Evolutionary conservation across 352 stramenopile species (phyloP), one percentile per base, ranked within the genome.

Genomic region (Pilasporangium apinafurcum): DNA sequence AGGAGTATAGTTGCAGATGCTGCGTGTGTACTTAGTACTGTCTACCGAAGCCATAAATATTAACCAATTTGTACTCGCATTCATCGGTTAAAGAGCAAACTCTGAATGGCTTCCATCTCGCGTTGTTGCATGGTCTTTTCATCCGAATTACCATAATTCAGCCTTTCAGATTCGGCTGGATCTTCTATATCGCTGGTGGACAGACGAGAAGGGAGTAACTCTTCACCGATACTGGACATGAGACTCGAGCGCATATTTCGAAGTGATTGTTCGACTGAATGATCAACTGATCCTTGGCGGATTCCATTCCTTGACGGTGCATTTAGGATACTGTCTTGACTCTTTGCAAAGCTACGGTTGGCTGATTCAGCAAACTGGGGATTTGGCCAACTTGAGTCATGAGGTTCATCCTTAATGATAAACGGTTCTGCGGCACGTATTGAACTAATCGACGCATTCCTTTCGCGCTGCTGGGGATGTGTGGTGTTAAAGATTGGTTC

Each of bases 81-180:
- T 41, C 27, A 50, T n/a, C 39, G 44, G 3, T 37, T 44, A 21
- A 86, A 86, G n/a, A 86, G 55, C 22, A 86, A 52, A 24, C 46
- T 68, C 46, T 64, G 52, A 38, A 83, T 78, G 8, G 73, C 73
- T 39, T 84, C 74, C 46, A 67, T 64, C 60, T 85, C 68, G 32
- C 63, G 68, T 54, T 82, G 66, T 22, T 71, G 63, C 21, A 78
- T 55, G 1, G 66, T 80, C 51, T 78, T 84, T 17, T n/a, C 8
- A 36, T 50, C 37, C 31, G 46, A 17, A 57, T 34, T 17, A 61
- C 28, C 14, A 32, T 14, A 17, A 0, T n/a, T 30, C 31, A 26
- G 27, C n/a, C 17, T 2, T 2, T 24, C 25, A 8, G 17, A 50
- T 17, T 18, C 25, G 9, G 33, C 9, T 8, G 13, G 43, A 21